A percentile compares a stretch with the other conserved stretches of the same genome.
Conservation (phyloP, 805 yeast species). For the Candida maris region DNA sequence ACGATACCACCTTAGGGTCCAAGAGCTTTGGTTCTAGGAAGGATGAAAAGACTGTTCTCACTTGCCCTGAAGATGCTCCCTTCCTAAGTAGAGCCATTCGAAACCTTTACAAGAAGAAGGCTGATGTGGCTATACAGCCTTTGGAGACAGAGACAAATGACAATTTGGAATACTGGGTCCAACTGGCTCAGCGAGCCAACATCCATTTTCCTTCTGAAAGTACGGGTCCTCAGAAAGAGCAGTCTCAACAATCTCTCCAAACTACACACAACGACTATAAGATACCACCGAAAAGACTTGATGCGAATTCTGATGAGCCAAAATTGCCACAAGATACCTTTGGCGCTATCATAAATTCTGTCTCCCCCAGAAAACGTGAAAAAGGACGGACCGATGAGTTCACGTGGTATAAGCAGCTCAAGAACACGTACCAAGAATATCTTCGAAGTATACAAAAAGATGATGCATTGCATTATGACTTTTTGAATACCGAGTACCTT, state of each 20-base stretch:
- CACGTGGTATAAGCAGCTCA: conserved; percentile 35
- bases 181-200: conserved; percentile 29
- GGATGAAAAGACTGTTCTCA: conserved; percentile 10
- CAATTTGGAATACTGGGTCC: conserved; percentile 25
- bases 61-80: conserved; percentile 18
- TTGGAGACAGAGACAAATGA: conserved; percentile 12
- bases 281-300: too few species aligned
- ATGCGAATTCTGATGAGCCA: too few species aligned
- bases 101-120: conserved; percentile 18
- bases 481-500: conserved; percentile 32
- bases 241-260: too few species aligned
- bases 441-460: conserved; percentile 32
- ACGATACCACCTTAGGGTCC: conserved; percentile 1
- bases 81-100: conserved; percentile 22
- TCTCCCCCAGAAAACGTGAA: too few species aligned
- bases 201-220: conserved; percentile 15
- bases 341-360: too few species aligned
- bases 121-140: conserved; percentile 13
- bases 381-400: conserved; percentile 17
- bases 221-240: neutral
- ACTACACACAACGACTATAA: too few species aligned
- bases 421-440: conserved; percentile 30
- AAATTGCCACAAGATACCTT: too few species aligned
- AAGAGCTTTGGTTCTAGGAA: conserved; percentile 1
- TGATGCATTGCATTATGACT: conserved; percentile 35